Percentiles rank a stretch among this genome's conserved stretches.
phyloP scores from a whole-genome alignment of 2,329 filamentous ascomycete genomes.

The Sporothrix curviconia region DNA sequence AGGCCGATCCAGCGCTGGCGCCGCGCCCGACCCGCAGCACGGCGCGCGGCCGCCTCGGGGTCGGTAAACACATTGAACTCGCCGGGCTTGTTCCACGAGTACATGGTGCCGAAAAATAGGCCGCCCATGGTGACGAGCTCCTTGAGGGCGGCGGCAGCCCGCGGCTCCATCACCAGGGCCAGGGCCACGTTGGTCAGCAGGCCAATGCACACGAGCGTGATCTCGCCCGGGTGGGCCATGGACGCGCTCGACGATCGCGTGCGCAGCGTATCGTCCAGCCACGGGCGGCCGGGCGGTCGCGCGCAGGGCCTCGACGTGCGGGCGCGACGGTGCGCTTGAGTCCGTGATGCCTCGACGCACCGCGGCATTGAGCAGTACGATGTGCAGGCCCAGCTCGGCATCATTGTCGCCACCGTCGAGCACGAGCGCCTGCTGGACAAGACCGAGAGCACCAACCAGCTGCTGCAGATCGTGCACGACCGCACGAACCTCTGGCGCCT shows the following conservation, averaged over 20 bases:
- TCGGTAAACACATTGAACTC: slow-evolving; percentile 8
- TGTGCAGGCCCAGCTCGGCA: not conserved
- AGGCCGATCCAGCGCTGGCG: slow-evolving; percentile 8
- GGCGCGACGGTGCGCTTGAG: not conserved
- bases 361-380: not conserved
- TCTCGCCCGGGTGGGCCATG: slow-evolving; percentile 3
- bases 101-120: slow-evolving; percentile 8
- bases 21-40: not conserved
- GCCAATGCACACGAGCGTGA: slow-evolving; percentile 3
- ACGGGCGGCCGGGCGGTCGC: not conserved
- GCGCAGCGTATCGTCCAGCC: not conserved
- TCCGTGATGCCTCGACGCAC: not conserved
- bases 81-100: slow-evolving; percentile 9
- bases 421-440: not conserved
- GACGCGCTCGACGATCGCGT: slow-evolving; percentile 3
- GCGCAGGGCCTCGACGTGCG: not conserved
- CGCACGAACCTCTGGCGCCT: slow-evolving; percentile 8
- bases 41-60: slow-evolving; percentile 1
- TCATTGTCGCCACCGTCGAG: slow-evolving; percentile 5
- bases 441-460: not conserved
- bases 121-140: slow-evolving; percentile 8
- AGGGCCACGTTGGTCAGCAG: slow-evolving; percentile 6
- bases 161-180: not conserved
- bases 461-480: slow-evolving; percentile 1
- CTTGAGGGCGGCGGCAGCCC: not conserved